Base-by-base conservation (phyloP, 2,329 filamentous ascomycete genomes). In the Fusarium fracticaudum region DNA sequence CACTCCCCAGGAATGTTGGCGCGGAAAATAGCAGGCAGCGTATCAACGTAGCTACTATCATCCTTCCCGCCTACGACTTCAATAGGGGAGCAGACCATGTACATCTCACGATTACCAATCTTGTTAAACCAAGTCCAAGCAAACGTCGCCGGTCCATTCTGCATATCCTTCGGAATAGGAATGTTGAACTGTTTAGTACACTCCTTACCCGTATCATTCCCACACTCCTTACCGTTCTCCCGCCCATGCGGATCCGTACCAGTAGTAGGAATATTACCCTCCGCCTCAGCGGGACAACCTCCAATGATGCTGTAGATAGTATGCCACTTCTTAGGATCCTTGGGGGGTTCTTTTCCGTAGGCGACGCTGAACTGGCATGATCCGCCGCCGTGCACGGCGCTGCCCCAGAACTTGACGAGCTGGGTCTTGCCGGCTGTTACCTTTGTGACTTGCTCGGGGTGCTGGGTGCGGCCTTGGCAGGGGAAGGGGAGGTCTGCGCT, bases 101-200 rank as follows among this genome's bases (percentile, higher is more conserved):
- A 96, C 89, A 93, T 93, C 81, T 96, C 93, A 37, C 93, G 88
- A 82, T 95, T 95, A 22, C 93, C 93, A 41, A 93, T 83, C 74
- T 91, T 86, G 86, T 94, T 94, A 84, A 93, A 92, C 92, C 92
- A 94, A 22, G 90, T 91, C 94, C 94, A 96, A 24, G 90, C 90
- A 55, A 96, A 88, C 24, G 95, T 80, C 48, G 91, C 92, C 26
- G 90, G 87, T 80, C 82, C 85, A 71, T 79, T 79, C 67, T 78
- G 72, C 73, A 79, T 77, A 5, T 78, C 60, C 65, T 79, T 77
- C 3, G 77, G 77, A 10, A 79, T 76, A 3, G 77, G 76, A 24
- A 79, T 77, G 40, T 64, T 50, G 55, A 77, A 79, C 48, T 79
- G 64, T 3, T 77, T 76, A 0, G 68, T 63, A 24, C 77, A 79